phyloP scores from a whole-genome alignment of 2,329 filamentous ascomycete species.

The Botrytis sinoallii region DNA sequence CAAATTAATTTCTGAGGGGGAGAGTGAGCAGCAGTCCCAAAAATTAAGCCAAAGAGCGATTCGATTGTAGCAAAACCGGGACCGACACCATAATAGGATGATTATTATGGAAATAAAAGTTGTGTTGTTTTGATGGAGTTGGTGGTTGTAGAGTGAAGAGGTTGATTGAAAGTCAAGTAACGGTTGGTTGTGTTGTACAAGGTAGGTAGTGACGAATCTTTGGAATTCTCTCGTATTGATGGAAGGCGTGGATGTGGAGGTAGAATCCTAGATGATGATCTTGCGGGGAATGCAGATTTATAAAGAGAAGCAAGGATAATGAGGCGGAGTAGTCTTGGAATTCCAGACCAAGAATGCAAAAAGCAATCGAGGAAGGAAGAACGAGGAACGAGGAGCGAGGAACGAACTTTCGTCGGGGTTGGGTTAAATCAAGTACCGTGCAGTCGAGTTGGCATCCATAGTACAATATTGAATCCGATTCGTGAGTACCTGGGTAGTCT shows the following conservation, averaged over 20 bases:
- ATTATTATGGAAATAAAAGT: neutral
- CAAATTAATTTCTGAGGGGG: neutral
- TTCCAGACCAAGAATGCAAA: neutral
- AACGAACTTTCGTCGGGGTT: neutral
- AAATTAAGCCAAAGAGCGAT: neutral
- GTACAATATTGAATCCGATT: neutral
- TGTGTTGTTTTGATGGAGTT: neutral
- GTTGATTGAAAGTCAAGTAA: neutral
- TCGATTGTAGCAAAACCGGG: neutral
- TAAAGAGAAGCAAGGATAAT: neutral
- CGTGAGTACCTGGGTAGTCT: neutral
- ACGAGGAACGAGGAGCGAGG: neutral
- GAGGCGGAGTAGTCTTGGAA: conserved; percentile 5
- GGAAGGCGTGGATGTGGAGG: neutral
- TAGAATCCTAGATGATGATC: neutral
- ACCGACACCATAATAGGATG: conserved; percentile 7
- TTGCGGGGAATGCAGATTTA: conserved; percentile 9
- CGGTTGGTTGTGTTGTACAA: neutral
- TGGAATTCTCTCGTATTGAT: conserved; percentile 6
- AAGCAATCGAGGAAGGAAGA: neutral
- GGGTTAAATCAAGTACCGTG: neutral
- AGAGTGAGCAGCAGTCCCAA: neutral
- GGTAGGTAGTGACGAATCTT: neutral
- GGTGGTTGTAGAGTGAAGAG: neutral
- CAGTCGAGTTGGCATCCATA: neutral